Conservation (phyloP, 176 grass and related monocot genomes). For the Hordeum marinum region DNA sequence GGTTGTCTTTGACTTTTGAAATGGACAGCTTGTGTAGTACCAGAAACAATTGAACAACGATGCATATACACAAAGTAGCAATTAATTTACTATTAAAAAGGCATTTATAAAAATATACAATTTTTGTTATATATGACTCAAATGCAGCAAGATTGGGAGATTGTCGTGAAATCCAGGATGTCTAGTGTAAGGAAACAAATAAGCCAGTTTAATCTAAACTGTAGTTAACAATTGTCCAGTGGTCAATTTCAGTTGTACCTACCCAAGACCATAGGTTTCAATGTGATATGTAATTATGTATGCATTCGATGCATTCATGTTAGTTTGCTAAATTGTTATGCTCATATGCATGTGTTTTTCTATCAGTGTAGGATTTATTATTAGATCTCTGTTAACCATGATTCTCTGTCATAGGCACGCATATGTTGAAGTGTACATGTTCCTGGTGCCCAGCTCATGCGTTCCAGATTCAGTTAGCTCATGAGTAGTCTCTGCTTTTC, state of each 20-base stretch:
- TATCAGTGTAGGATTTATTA: background rate
- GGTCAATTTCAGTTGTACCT: background rate
- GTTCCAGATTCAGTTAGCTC: background rate
- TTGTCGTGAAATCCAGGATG: background rate
- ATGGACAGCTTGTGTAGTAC: background rate
- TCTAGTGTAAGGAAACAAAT: background rate
- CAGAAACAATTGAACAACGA: conserved; percentile 1
- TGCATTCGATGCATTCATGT: background rate
- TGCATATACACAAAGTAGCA: background rate
- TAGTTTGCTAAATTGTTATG: background rate
- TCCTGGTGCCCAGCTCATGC: background rate
- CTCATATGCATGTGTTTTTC: background rate
- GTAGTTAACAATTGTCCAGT: background rate
- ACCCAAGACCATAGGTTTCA: background rate
- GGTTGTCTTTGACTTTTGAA: background rate
- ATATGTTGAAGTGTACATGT: no score
- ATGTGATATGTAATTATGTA: background rate
- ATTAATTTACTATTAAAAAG: background rate
- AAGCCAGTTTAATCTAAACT: background rate
- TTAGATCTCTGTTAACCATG: background rate
- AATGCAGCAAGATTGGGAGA: background rate
- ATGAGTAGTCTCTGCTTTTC: background rate
- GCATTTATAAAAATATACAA: background rate
- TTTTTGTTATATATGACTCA: background rate
- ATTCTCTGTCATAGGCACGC: background rate